phyloP scores from a whole-genome alignment of 352 stramenopile species.

The Pythium folliculosum region DNA sequence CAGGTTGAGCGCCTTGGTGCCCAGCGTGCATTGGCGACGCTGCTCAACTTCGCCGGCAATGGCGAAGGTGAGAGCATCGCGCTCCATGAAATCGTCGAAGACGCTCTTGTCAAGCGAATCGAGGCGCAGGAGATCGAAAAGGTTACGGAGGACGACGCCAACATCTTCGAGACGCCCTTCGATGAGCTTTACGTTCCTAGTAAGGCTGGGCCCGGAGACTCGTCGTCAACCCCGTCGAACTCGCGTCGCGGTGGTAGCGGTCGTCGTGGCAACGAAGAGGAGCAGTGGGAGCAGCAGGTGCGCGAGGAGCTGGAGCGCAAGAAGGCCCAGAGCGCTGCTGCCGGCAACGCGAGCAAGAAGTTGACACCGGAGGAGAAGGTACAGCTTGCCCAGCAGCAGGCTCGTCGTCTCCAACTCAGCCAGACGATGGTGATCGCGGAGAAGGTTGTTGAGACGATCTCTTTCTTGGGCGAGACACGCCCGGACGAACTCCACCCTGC shows the following conservation, averaged over 20 bases:
- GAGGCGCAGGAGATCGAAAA: constrained; percentile 46
- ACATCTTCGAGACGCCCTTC: constrained; percentile 61
- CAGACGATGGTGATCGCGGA: constrained; percentile 44
- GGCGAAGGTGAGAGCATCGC: constrained; percentile 75
- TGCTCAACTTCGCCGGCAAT: constrained; percentile 82
- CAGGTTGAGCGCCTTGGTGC: constrained; percentile 55
- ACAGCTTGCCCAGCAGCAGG: constrained; percentile 60
- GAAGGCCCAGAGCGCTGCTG: constrained; percentile 42
- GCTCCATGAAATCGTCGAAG: constrained; percentile 69
- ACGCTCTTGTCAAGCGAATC: constrained; percentile 56
- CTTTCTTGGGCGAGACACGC: constrained; percentile 51
- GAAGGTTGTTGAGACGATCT: constrained; percentile 58
- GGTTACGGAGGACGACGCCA: constrained; percentile 62
- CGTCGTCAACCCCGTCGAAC: constrained; percentile 25
- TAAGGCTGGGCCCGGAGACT: constrained; percentile 47
- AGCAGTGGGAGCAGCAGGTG: constrained; percentile 84
- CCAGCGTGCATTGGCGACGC: constrained; percentile 66
- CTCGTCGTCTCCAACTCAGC: constrained; percentile 48
- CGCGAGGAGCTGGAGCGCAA: constrained; percentile 80
- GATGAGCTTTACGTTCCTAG: constrained; percentile 69
- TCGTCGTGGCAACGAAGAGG: constrained; percentile 71
- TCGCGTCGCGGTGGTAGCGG: constrained; percentile 39
- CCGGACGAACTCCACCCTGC: constrained; percentile 77
- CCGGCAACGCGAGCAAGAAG: constrained; percentile 30
- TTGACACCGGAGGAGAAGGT: constrained; percentile 62